A percentile compares a stretch with the other conserved stretches of the same genome.
These are phyloP conservation scores for Solanum chmielewskii DNA, from an alignment of 257 asterid genomes.

Conservation along the genomic window DNA sequence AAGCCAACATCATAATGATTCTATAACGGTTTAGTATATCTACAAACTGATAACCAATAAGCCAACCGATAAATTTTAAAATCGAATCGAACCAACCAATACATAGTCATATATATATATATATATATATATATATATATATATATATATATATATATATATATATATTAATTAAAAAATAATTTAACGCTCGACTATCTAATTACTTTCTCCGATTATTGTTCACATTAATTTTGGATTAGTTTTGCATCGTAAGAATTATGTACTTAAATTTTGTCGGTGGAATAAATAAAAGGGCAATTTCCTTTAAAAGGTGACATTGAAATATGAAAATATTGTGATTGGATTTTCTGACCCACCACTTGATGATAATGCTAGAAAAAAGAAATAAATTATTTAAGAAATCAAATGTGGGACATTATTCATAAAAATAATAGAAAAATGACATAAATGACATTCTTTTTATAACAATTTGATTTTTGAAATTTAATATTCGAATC, in stretches of 20 bases:
- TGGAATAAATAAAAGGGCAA: neutral
- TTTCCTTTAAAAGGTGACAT: neutral
- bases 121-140: no score
- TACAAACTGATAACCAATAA: no score
- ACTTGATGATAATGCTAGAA: neutral
- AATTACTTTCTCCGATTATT: neutral
- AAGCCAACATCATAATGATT: no score
- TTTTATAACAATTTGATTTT: neutral
- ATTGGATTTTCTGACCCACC: neutral
- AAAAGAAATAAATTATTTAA: neutral
- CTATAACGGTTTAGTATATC: no score
- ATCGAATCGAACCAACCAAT: no score
- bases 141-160: no score
- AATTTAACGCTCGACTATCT: neutral
- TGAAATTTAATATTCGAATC: rapidly evolving
- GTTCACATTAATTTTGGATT: neutral
- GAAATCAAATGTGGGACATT: neutral
- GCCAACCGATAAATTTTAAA: no score
- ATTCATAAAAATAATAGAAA: neutral
- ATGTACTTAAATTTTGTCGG: neutral
- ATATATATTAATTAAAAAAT: neutral
- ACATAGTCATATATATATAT: no score
- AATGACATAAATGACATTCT: neutral
- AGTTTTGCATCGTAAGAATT: neutral
- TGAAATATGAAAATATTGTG: neutral